Evolutionary conservation across 805 yeast genomes (phyloP), one percentile per base, ranked within the genome.

Genomic region (Hanseniaspora meyeri): DNA sequence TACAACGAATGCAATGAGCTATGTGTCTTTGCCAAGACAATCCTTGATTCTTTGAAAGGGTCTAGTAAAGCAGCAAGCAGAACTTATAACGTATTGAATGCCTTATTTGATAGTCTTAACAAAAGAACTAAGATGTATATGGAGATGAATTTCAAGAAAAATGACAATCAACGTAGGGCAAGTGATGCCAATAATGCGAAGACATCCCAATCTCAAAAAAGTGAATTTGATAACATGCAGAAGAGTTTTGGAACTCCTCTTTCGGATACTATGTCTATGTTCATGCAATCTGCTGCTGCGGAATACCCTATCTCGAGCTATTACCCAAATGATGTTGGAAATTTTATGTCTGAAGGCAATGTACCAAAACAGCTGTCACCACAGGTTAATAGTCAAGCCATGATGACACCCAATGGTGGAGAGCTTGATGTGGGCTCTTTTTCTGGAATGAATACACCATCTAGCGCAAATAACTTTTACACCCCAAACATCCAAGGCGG

Each of bases 11-110:
- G 86, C 53, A 76, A 82, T 58, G 73, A 77, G 54, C 95, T 87
- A 68, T 93, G 93, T 2, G 95, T 86, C 64, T 73, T 79, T 54
- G 97, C 96, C 17, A 82, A 83, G 66, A 78, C 79, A 60, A 86
- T 87, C 0, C 72, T 89, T 60, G 82, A 84, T 57, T 71, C 77
- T 38, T 73, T 89, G 64, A 87, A 85, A 64, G 85, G 81, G 64
- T 79, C 82, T 60, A 81, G 89, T 51, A 79, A 79, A 69, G 85
- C 95, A 3, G 91, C 96, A 0, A 74, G 79, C 54, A 74, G 95
- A 60, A 88, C 93, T 17, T 87, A 85, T 69, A 81, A 82, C 62
- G 80, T 89, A 57, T 75, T 88, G 65, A 86, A 86, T 66, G 80
- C 83, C n/a, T 69, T 88, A 55, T 86, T 86, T 65, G 91, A 85